These are phyloP conservation scores for Heimioporus sp. DNA, from an alignment of 768 basidiomycete species.

Conservation along the genomic window DNA sequence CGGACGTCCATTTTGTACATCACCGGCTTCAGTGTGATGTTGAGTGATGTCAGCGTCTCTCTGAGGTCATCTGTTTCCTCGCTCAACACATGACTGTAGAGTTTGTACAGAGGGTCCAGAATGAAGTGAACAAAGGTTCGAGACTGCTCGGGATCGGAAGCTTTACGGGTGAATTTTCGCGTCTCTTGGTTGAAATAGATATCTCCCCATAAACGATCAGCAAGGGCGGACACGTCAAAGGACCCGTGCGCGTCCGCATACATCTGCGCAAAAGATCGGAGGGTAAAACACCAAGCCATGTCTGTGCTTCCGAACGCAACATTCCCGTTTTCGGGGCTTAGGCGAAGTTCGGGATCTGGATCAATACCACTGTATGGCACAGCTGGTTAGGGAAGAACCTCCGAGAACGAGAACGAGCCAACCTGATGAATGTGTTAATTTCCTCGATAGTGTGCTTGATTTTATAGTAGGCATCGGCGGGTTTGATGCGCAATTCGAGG, in stretches of 20 bases:
- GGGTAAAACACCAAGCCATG: conserved; percentile 97
- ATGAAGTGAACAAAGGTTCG: conserved; percentile 96
- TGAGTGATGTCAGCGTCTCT: conserved; percentile 70
- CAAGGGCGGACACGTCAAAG: conserved; percentile 82
- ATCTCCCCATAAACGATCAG: conserved; percentile 94
- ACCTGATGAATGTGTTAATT: conserved; percentile 96
- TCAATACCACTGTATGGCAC: conserved; percentile 61
- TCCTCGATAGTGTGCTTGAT: conserved; percentile 99
- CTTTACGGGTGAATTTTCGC: conserved; percentile 88
- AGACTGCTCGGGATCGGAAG: conserved; percentile 65
- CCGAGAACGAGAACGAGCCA: conserved; percentile 14
- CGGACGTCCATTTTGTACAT: conserved; percentile 99
- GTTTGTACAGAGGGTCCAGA: conserved; percentile 93
- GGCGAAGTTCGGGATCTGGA: conserved; percentile 80
- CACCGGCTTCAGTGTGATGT: conserved; percentile 85
- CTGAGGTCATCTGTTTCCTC: conserved; percentile 90
- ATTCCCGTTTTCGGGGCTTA: conserved; percentile 95
- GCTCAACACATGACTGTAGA: conserved; percentile 93
- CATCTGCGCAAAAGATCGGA: conserved; percentile 92
- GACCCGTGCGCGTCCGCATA: conserved; percentile 91
- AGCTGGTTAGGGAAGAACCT: background rate
- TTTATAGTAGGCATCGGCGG: conserved; percentile 96
- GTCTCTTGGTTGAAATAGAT: conserved; percentile 87
- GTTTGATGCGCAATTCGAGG: conserved; percentile 93
- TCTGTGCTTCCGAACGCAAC: conserved; percentile 97